Percentiles rank a stretch among this genome's conserved stretches.
Conservation (phyloP, 2,329 filamentous ascomycete genomes). For the Alternaria incomplexa region DNA sequence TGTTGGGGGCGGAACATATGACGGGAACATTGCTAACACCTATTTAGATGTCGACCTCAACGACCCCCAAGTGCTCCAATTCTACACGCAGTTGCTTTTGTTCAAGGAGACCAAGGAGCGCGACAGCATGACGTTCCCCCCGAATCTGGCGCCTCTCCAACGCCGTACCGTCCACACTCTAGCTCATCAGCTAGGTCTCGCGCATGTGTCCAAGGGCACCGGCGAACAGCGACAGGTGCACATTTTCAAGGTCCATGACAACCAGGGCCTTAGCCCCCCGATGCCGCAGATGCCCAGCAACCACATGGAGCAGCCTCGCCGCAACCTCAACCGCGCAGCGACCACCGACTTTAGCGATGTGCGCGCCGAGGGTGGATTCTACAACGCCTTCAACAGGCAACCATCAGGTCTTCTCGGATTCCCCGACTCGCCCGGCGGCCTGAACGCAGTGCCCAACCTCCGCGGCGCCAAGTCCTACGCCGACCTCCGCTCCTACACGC, state of each 20-base stretch:
- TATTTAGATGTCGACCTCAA: conserved; percentile 81
- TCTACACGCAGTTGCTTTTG: conserved; percentile 86
- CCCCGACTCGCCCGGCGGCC: conserved; percentile 74
- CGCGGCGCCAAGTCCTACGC: conserved; percentile 96
- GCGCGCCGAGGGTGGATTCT: conserved; percentile 75
- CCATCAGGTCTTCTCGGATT: conserved; percentile 78
- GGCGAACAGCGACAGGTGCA: conserved; percentile 90
- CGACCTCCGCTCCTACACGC: conserved; percentile 91
- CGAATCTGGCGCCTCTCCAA: conserved; percentile 79
- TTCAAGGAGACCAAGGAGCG: conserved; percentile 82
- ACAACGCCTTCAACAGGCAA: conserved; percentile 78
- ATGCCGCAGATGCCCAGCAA: conserved; percentile 67
- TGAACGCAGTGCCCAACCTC: conserved; percentile 77
- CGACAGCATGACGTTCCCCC: conserved; percentile 83
- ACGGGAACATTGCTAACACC: conserved; percentile 19
- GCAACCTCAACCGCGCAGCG: conserved; percentile 89
- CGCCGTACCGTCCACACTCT: conserved; percentile 91
- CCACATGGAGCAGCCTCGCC: conserved; percentile 77
- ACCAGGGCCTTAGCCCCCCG: conserved; percentile 65
- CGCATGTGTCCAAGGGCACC: conserved; percentile 87
- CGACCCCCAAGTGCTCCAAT: conserved; percentile 83
- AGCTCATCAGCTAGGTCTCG: conserved; percentile 91
- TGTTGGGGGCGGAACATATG: conserved; percentile 16
- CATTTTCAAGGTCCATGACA: conserved; percentile 74
- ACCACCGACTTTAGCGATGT: conserved; percentile 94